Base-by-base conservation (phyloP, 495 filamentous ascomycete genomes). In the Penicillium lagena region DNA sequence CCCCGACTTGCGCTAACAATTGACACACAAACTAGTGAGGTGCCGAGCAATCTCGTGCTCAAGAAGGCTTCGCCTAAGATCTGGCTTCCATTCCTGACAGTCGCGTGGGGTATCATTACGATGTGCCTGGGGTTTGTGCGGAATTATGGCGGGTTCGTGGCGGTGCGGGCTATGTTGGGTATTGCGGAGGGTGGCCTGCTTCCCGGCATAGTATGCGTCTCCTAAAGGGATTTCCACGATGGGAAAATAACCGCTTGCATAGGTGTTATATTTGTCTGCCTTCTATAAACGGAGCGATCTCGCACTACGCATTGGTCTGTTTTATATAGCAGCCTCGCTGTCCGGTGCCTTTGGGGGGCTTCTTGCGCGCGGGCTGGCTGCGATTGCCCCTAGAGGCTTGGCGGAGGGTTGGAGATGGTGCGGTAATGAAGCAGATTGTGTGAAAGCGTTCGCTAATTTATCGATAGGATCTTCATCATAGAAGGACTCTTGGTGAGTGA, bases 341-440 rank as follows among this genome's bases (percentile, higher is more conserved):
- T 83, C 84, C 4, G 83, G 83, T 27, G 85, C 83, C 1, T 88
- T 90, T 56, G 80, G 79, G 28, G 77, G 73, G 28, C 67, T 89
- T 27, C 64, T 90, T 4, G 86, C 87, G 12, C 84, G 75, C 46
- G 85, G 72, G 4, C 73, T 88, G 35, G 76, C 77, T 14, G 76
- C 82, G 46, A 86, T 90, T 71, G 78, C 73, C 27, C 61, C 61
- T 7, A 35, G 62, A 71, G 48, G 65, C 50, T 51, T 67, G 22
- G 29, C 72, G 64, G 66, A 76, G 49, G 76, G 75, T 7, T 84
- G 79, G 81, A 70, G 80, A 40, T 82, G 80, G 22, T 22, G 4
- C 22, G 22, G 6, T 22, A 4, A 17, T 6, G 3, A 3, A 22
- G 22, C 22, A 22, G 4, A 22, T 22, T 22, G 22, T 22, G 4